Evolutionary conservation across 140 eudicot species (phyloP).

Genomic region (Bidens hawaiensis): DNA sequence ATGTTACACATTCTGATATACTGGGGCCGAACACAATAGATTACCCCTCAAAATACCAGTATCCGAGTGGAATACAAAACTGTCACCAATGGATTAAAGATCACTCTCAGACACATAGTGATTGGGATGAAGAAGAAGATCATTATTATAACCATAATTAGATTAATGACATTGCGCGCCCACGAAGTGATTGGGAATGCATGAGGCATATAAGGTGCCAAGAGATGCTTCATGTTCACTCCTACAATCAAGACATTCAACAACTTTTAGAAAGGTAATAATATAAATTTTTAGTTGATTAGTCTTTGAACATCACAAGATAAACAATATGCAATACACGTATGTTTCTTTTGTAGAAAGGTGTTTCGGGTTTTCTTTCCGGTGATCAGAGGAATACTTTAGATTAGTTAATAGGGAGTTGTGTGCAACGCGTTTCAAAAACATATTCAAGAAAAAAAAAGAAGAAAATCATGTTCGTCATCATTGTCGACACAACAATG

Average conservation of each 20-base stretch:
- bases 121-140: conserved; percentile 41
- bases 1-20: background rate
- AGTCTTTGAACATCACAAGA: background rate
- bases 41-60: conserved; percentile 11
- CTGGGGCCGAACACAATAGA: background rate
- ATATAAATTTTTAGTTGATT: background rate
- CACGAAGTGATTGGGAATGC: conserved; percentile 76
- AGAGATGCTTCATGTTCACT: conserved; percentile 64
- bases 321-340: background rate
- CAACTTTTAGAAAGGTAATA: conserved; percentile 59
- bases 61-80: conserved; percentile 10
- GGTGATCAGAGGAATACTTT: conserved; percentile 47
- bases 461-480: conserved; percentile 26
- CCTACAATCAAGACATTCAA: conserved; percentile 49
- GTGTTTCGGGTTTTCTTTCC: conserved; percentile 62
- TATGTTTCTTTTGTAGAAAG: conserved; percentile 35
- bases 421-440: conserved; percentile 31
- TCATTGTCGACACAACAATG: background rate
- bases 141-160: conserved; percentile 41
- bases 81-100: conserved; percentile 36
- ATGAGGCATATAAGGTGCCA: conserved; percentile 65
- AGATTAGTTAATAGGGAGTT: conserved; percentile 49
- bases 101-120: conserved; percentile 38
- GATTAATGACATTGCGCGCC: conserved; percentile 68
- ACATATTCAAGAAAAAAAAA: conserved; percentile 7